phyloP scores from a whole-genome alignment of 768 basidiomycete species.

The Wakefieldia striispora region DNA sequence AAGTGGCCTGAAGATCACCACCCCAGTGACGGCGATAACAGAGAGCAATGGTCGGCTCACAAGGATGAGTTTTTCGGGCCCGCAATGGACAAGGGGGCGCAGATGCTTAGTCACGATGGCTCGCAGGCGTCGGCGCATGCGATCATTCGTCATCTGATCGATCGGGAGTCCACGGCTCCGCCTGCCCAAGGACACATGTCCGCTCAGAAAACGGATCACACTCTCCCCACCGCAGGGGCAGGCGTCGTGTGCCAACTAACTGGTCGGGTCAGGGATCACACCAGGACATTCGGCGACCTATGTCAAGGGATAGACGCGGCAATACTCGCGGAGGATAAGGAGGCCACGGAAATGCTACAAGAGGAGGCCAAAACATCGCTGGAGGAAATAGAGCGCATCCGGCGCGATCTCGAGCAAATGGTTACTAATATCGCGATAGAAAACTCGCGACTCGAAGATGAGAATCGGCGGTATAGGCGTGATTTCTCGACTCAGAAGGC shows the following conservation, averaged over 20 bases:
- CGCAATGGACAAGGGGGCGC: conserved; percentile 45
- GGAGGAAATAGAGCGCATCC: conserved; percentile 40
- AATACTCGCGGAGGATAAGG: conserved; percentile 38
- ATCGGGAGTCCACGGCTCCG: conserved; percentile 35
- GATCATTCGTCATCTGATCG: conserved; percentile 43
- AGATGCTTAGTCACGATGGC: conserved; percentile 39
- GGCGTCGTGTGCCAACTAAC: conserved; percentile 45
- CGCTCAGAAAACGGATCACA: conserved; percentile 37
- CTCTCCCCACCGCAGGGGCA: conserved; percentile 42
- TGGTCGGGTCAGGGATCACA: conserved; percentile 40
- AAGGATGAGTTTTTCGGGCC: conserved; percentile 43
- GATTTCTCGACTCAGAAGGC: conserved; percentile 10
- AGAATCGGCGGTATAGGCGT: conserved; percentile 17
- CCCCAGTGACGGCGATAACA: conserved; percentile 27
- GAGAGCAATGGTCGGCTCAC: conserved; percentile 38
- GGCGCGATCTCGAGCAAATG: conserved; percentile 40
- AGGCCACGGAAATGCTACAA: conserved; percentile 37
- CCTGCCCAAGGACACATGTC: conserved; percentile 47
- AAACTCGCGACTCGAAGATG: conserved; percentile 27
- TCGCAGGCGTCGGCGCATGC: conserved; percentile 41
- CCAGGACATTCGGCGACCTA: conserved; percentile 41
- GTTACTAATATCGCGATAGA: conserved; percentile 35
- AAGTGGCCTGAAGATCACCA: conserved; percentile 39
- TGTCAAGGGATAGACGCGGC: conserved; percentile 42
- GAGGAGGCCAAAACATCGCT: conserved; percentile 38